A percentile compares a stretch with the other conserved stretches of the same genome.
Conservation (phyloP, 208 protist species). For the Trypanosoma rangeli region DNA sequence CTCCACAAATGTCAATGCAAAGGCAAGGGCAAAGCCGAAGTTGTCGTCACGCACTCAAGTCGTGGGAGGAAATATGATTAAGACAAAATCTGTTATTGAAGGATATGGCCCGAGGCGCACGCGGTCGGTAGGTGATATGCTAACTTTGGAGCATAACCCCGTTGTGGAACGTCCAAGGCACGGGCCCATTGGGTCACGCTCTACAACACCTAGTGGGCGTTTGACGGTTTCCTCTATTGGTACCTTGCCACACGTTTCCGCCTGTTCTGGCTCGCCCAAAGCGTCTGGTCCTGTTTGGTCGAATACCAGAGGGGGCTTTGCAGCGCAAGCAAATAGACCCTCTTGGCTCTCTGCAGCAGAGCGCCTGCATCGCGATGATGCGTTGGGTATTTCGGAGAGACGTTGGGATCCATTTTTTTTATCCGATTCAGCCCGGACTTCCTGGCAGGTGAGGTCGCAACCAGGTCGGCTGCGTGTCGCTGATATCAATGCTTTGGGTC, state of each 20-base stretch:
- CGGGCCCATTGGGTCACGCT: background rate
- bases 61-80: background rate
- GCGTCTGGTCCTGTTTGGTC: background rate
- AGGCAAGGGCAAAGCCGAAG: background rate
- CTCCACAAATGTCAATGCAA: background rate
- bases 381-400: background rate
- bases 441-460: background rate
- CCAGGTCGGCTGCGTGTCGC: background rate
- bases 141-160: background rate
- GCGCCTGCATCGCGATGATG: constrained; percentile 9
- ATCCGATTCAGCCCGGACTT: background rate
- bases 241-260: background rate
- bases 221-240: background rate
- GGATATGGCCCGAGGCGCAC: background rate
- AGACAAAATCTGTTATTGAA: background rate
- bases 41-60: background rate
- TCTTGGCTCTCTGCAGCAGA: constrained; percentile 8
- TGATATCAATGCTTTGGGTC: constrained; percentile 3
- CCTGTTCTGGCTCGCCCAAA: background rate
- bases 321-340: background rate
- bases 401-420: background rate
- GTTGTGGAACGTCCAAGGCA: background rate
- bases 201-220: background rate
- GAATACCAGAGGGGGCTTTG: background rate
- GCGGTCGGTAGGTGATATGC: constrained; percentile 9